A percentile compares a stretch with the other conserved stretches of the same genome.
These are phyloP conservation scores for Durusdinium trenchii DNA, from an alignment of 73 alveolate genomes.

Conservation along the genomic window DNA sequence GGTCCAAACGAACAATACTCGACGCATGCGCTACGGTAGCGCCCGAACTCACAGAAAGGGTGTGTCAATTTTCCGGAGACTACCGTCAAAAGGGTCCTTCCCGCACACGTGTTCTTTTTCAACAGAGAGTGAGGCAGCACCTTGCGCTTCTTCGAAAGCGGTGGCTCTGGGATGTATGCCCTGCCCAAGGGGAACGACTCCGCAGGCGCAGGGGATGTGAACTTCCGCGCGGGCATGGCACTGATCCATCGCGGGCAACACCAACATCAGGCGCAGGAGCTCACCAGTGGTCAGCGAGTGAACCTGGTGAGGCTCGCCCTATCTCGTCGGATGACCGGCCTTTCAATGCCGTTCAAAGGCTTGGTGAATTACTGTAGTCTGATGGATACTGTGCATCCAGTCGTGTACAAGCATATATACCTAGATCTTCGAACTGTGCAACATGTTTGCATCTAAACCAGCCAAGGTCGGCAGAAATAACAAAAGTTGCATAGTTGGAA, in stretches of 20 bases:
- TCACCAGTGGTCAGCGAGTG: slow-evolving; percentile 29
- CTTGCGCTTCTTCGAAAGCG: slow-evolving; percentile 52
- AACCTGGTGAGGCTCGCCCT: no score
- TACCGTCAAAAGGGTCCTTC: neutral
- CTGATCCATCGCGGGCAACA: slow-evolving; percentile 75
- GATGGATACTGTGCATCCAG: no score
- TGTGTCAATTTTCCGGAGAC: neutral
- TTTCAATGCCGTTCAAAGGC: no score
- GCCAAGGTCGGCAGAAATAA: no score
- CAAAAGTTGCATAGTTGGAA: no score
- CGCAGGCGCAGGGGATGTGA: slow-evolving; percentile 75
- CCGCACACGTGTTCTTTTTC: no score
- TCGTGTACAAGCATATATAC: no score
- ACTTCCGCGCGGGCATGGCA: slow-evolving; percentile 58
- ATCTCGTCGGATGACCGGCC: no score
- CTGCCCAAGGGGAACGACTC: slow-evolving; percentile 84
- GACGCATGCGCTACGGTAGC: neutral
- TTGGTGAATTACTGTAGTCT: no score
- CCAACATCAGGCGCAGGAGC: slow-evolving; percentile 70
- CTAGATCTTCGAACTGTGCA: no score
- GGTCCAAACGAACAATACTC: neutral
- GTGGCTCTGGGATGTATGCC: slow-evolving; percentile 69
- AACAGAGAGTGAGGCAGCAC: no score
- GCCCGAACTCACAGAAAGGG: neutral
- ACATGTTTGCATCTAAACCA: no score